A percentile compares a stretch with the other conserved stretches of the same genome.
Conservation (phyloP, 495 filamentous ascomycete species). For the Sordaria brevicollis region DNA sequence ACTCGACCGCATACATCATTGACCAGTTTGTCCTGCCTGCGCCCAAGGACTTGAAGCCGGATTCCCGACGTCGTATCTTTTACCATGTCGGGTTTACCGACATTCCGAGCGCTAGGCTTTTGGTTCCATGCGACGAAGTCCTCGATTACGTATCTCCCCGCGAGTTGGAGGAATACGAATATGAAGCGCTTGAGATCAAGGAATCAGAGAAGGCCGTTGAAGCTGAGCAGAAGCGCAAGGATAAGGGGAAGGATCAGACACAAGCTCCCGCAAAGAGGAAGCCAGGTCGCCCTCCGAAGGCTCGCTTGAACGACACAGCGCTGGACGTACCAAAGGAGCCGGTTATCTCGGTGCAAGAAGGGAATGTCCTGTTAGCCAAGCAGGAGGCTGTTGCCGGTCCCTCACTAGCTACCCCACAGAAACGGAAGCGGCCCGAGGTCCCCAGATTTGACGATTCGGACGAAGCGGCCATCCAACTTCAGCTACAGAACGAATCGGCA, state of each 20-base stretch:
- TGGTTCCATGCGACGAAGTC: constrained; percentile 26
- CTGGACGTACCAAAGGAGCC: not conserved
- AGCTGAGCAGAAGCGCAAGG: not conserved
- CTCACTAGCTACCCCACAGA: constrained; percentile 24
- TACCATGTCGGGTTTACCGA: constrained; percentile 37
- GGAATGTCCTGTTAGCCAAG: constrained; percentile 9
- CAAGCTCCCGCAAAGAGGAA: constrained; percentile 1
- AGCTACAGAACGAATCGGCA: not conserved
- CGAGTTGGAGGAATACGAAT: constrained; percentile 36
- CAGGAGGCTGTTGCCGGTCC: constrained; percentile 13
- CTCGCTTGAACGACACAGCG: not conserved
- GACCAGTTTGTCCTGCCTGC: constrained; percentile 31
- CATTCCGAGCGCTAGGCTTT: constrained; percentile 25
- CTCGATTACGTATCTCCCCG: constrained; percentile 37
- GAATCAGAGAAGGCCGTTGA: constrained; percentile 15
- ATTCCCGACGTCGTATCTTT: constrained; percentile 23
- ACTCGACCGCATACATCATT: constrained; percentile 37
- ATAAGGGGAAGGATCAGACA: not conserved
- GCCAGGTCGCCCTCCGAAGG: not conserved
- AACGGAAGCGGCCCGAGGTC: constrained; percentile 8
- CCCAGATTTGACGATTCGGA: constrained; percentile 13
- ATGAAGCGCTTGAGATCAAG: constrained; percentile 16
- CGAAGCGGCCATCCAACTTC: constrained; percentile 9
- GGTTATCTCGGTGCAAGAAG: not conserved
- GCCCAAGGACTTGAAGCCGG: constrained; percentile 6